phyloP scores from a whole-genome alignment of 2,329 filamentous ascomycete genomes.

The Diplodia seriata region DNA sequence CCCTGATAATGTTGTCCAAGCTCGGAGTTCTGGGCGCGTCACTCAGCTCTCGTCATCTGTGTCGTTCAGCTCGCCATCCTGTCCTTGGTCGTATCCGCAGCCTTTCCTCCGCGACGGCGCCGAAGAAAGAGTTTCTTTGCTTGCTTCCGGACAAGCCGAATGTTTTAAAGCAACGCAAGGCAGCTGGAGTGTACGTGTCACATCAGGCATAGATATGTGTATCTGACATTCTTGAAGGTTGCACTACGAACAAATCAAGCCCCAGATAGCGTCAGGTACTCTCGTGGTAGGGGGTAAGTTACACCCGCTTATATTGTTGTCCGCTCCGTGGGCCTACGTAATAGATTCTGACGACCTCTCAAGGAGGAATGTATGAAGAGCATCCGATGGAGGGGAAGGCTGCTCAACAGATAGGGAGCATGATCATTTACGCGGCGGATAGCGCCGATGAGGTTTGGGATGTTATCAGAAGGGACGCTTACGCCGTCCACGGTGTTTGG shows the following conservation, averaged over 20 bases:
- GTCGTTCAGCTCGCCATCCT: too few relatives aligned
- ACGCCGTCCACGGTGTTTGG: not conserved
- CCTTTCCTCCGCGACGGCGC: too few relatives aligned
- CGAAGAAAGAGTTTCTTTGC: constrained; percentile 2
- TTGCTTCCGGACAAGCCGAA: not conserved
- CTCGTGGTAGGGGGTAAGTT: not conserved
- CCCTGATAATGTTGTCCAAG: too few relatives aligned
- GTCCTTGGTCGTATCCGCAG: too few relatives aligned
- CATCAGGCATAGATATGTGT: too few relatives aligned
- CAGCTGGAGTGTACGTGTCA: not conserved
- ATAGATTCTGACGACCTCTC: not conserved
- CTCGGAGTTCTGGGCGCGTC: too few relatives aligned
- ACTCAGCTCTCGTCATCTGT: too few relatives aligned
- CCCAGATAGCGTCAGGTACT: not conserved
- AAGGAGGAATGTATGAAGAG: not conserved
- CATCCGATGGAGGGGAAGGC: not conserved
- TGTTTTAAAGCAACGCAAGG: not conserved
- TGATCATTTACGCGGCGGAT: not conserved
- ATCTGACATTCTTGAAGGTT: not conserved
- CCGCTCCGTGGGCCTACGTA: not conserved
- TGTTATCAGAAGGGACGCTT: not conserved
- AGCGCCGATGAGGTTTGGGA: not conserved
- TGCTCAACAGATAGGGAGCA: not conserved
- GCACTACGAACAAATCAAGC: not conserved
- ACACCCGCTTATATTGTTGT: not conserved